Conservation (phyloP, 306 rosid species). For the Gleditsia sinensis region DNA sequence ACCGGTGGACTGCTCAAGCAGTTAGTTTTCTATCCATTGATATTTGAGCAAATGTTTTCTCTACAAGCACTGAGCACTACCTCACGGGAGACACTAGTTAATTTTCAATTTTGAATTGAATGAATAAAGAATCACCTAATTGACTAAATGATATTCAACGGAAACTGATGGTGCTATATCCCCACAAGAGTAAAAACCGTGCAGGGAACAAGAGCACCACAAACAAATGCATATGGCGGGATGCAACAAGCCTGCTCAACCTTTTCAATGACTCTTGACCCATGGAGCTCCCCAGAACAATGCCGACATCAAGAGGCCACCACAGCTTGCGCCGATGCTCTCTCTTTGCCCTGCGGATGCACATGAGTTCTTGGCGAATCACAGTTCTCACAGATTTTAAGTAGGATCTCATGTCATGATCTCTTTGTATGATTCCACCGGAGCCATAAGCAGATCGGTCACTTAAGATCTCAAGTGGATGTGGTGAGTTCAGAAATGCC, state of each 20-base stretch:
- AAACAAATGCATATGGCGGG: conserved; percentile 77
- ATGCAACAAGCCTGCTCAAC: conserved; percentile 76
- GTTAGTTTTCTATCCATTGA: background rate
- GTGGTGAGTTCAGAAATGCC: conserved; percentile 86
- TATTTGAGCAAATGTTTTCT: conserved; percentile 11
- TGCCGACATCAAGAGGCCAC: conserved; percentile 65
- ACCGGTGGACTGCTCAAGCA: background rate
- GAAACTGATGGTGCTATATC: conserved; percentile 44
- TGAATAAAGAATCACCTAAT: conserved; percentile 77
- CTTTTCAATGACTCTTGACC: conserved; percentile 70
- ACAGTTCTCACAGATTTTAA: conserved; percentile 62
- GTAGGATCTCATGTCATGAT: conserved; percentile 92
- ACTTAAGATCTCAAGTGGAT: conserved; percentile 87
- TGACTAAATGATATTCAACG: conserved; percentile 37
- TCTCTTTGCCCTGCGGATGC: conserved; percentile 59
- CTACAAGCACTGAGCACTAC: no score
- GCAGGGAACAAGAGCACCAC: conserved; percentile 74
- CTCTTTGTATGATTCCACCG: conserved; percentile 80
- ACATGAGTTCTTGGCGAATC: conserved; percentile 74
- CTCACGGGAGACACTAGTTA: background rate
- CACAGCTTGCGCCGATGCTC: conserved; percentile 68
- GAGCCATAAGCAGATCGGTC: conserved; percentile 89
- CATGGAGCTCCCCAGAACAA: conserved; percentile 54
- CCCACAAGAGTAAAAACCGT: conserved; percentile 59
- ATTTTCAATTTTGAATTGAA: conserved; percentile 40